Conservation (phyloP, 2,329 filamentous ascomycete species). For the Colletotrichum orchidophilum region DNA sequence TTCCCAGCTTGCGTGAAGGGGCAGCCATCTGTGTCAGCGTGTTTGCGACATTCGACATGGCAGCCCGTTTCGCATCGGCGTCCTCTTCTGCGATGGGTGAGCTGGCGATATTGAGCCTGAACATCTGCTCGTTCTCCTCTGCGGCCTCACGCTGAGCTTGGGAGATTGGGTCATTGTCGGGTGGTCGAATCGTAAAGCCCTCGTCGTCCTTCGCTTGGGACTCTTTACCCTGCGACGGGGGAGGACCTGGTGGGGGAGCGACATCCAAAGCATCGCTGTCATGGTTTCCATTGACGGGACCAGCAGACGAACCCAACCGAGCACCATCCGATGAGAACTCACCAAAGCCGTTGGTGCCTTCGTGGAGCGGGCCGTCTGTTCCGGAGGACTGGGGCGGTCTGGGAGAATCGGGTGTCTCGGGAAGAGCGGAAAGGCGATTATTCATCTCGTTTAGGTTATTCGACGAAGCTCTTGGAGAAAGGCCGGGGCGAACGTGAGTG, state of each 20-base stretch:
- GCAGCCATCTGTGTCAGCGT: constrained; percentile 72
- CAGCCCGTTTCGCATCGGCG: constrained; percentile 76
- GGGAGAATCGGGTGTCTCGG: constrained; percentile 61
- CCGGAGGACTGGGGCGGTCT: constrained; percentile 30
- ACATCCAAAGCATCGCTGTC: constrained; percentile 60
- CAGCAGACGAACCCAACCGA: constrained; percentile 43
- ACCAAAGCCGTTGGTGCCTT: constrained; percentile 57
- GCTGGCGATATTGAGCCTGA: constrained; percentile 83
- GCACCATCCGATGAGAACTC: constrained; percentile 45
- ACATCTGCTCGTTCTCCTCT: constrained; percentile 71
- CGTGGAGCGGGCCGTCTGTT: constrained; percentile 48
- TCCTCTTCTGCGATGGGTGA: constrained; percentile 83
- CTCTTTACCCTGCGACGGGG: constrained; percentile 54
- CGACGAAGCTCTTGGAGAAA: constrained; percentile 68
- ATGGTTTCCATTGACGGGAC: constrained; percentile 57
- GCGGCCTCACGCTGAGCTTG: constrained; percentile 75
- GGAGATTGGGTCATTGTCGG: constrained; percentile 72
- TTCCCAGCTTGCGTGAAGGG: constrained; percentile 76
- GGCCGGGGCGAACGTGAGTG: constrained; percentile 51
- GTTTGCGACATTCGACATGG: constrained; percentile 79
- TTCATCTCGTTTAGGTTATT: constrained; percentile 66
- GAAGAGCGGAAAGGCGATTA: constrained; percentile 64
- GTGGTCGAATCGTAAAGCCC: constrained; percentile 77
- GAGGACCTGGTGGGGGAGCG: constrained; percentile 60
- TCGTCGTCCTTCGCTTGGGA: constrained; percentile 71